Evolutionary conservation across 768 basidiomycete genomes (phyloP).

Genomic region (Auricularia heimuer): DNA sequence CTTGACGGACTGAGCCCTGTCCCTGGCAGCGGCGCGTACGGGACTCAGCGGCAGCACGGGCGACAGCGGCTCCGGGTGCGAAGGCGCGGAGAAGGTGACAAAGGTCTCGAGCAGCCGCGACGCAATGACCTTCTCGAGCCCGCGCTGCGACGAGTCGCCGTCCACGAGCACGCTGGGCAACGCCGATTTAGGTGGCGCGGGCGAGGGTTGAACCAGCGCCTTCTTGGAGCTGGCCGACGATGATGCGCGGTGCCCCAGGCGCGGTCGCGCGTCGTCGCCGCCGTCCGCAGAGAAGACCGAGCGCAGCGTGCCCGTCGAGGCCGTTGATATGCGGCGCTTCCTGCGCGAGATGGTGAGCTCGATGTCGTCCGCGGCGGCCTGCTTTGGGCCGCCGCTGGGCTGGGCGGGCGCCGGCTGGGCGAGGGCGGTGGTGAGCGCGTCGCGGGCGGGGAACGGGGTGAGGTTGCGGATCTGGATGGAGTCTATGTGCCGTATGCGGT

Average conservation of each 20-base stretch:
- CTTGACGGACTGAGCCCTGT: neutral
- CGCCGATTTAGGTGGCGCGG: neutral
- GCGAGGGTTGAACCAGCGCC: neutral
- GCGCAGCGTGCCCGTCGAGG: neutral
- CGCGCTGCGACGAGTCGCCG: conserved; percentile 39
- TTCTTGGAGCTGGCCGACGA: neutral
- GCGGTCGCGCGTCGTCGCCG: neutral
- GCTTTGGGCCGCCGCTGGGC: conserved; percentile 37
- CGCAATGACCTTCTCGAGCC: conserved; percentile 58
- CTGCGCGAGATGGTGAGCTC: conserved; percentile 50
- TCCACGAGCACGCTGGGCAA: neutral
- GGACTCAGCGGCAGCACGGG: conserved; percentile 4
- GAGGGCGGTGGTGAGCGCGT: conserved; percentile 66
- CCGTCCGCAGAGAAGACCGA: neutral
- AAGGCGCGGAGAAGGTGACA: conserved; percentile 26
- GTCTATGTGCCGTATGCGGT: conserved; percentile 60
- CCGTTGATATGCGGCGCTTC: conserved; percentile 31
- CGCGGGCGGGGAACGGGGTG: conserved; percentile 75
- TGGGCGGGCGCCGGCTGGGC: conserved; percentile 35
- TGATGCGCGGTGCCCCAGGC: neutral
- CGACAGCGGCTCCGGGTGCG: conserved; percentile 2
- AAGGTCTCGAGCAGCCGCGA: conserved; percentile 75
- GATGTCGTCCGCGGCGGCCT: conserved; percentile 57
- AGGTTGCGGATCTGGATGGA: conserved; percentile 70
- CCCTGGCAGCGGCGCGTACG: neutral